Percentiles rank a stretch among this genome's conserved stretches.
These are phyloP conservation scores for Zhuliangozyma parablackwelliae DNA, from an alignment of 1,139 yeast species.

Conservation along the genomic window DNA sequence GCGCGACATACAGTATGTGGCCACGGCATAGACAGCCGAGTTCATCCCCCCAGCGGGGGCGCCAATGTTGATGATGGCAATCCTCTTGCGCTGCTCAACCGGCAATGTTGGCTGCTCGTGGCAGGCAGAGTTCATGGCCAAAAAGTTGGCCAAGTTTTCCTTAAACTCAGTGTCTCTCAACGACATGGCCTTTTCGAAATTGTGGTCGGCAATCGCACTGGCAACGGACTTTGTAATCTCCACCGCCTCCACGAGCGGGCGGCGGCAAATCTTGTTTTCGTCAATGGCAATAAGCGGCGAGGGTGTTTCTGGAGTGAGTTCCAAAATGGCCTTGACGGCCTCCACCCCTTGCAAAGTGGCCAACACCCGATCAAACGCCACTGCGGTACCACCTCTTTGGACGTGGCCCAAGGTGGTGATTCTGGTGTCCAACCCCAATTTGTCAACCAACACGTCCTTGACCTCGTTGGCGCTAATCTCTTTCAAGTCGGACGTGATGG, in stretches of 20 bases:
- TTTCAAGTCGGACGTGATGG: constrained; percentile 60
- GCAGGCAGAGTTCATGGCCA: constrained; percentile 55
- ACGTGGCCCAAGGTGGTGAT: constrained; percentile 80
- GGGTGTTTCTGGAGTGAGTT: constrained; percentile 64
- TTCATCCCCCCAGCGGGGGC: constrained; percentile 85
- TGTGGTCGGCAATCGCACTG: constrained; percentile 52
- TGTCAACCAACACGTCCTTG: constrained; percentile 61
- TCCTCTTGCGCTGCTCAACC: constrained; percentile 49
- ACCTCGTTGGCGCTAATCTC: constrained; percentile 67
- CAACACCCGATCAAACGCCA: constrained; percentile 68
- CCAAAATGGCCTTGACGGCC: constrained; percentile 73
- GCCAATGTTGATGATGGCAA: constrained; percentile 74
- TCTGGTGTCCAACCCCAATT: constrained; percentile 69
- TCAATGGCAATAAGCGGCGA: constrained; percentile 73
- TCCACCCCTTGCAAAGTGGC: constrained; percentile 84
- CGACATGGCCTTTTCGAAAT: constrained; percentile 61
- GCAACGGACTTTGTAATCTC: constrained; percentile 67
- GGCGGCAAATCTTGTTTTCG: constrained; percentile 67
- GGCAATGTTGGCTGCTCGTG: constrained; percentile 60
- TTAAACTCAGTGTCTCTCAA: constrained; percentile 69
- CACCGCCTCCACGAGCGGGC: constrained; percentile 72
- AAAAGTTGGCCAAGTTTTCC: constrained; percentile 61
- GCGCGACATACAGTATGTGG: constrained; percentile 66
- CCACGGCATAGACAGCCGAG: constrained; percentile 71
- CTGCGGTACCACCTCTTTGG: constrained; percentile 85